Percentiles rank a stretch among this genome's conserved stretches.
These are phyloP conservation scores for Ganoderma resinaceum DNA, from an alignment of 1,284 basidiomycete genomes.

Conservation along the genomic window DNA sequence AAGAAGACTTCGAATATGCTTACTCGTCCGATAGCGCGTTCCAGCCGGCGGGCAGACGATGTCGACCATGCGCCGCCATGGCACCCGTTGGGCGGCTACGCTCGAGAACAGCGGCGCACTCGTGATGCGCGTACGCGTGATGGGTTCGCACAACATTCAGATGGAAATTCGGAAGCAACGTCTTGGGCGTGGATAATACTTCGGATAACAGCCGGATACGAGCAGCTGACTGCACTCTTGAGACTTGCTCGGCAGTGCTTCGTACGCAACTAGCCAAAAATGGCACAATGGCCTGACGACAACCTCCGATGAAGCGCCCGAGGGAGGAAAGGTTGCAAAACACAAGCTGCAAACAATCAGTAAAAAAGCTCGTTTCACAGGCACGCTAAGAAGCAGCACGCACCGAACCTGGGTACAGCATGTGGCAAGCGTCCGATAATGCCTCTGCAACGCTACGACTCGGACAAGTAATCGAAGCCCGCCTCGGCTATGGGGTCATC, in stretches of 20 bases:
- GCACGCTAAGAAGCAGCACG: not conserved
- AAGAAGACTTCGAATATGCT: conserved; percentile 1
- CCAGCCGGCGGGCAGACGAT: not conserved
- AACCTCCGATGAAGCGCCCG: not conserved
- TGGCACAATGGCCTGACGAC: conserved; percentile 14
- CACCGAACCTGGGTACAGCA: not conserved
- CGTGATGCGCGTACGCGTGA: conserved; percentile 28
- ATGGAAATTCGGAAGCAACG: conserved; percentile 22
- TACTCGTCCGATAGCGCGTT: not conserved
- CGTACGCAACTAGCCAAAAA: conserved; percentile 14
- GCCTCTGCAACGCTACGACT: not conserved
- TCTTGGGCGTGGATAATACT: conserved; percentile 10
- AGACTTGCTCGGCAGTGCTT: conserved; percentile 4
- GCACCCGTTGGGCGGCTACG: conserved; percentile 20
- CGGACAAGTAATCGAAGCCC: not conserved
- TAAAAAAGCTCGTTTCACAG: not conserved
- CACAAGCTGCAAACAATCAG: not conserved
- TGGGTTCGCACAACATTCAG: conserved; percentile 4
- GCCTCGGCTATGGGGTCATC: not conserved
- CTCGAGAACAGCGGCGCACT: conserved; percentile 20
- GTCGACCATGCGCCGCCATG: conserved; percentile 6
- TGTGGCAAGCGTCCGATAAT: not conserved
- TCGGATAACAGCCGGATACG: conserved; percentile 15
- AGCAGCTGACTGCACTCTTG: conserved; percentile 9
- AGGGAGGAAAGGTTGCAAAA: not conserved